Conservation (phyloP, 768 basidiomycete genomes). For the Mycena indigotica region DNA sequence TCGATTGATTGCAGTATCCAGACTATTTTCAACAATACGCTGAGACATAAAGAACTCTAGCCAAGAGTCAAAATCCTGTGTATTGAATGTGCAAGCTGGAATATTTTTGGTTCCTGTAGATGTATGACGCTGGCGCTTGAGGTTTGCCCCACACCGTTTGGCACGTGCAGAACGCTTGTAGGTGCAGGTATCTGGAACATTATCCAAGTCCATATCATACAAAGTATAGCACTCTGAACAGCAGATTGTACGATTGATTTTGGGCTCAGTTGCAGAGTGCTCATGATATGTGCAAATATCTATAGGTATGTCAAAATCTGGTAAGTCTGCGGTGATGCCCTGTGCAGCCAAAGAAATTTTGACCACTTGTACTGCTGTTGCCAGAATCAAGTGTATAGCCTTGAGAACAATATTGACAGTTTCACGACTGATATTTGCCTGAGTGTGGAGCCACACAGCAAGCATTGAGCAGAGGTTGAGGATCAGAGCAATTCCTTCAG, state of each 20-base stretch:
- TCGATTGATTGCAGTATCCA: not conserved
- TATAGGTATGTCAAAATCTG: not conserved
- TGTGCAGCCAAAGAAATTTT: not conserved
- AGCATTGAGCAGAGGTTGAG: not conserved
- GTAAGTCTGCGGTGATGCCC: conserved; percentile 3
- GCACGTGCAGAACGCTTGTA: not conserved
- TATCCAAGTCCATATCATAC: not conserved
- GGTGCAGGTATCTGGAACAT: not conserved
- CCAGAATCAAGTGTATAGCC: not conserved
- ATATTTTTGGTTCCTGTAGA: not conserved
- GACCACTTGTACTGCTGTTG: not conserved
- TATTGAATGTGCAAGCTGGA: not conserved
- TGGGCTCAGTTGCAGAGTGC: not conserved
- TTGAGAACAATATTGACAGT: conserved; percentile 4
- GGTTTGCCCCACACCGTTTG: not conserved
- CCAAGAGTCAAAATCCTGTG: conserved; percentile 12
- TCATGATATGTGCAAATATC: not conserved
- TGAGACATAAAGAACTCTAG: conserved; percentile 9
- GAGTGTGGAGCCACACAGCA: conserved; percentile 1
- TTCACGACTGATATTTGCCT: not conserved
- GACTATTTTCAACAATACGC: conserved; percentile 2
- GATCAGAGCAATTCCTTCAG: too few species aligned
- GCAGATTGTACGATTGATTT: conserved; percentile 1
- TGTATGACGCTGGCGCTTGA: not conserved
- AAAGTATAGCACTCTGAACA: conserved; percentile 6